Base-by-base conservation (phyloP, 2,329 filamentous ascomycete genomes). In the Ilyonectria mors-panacis region DNA sequence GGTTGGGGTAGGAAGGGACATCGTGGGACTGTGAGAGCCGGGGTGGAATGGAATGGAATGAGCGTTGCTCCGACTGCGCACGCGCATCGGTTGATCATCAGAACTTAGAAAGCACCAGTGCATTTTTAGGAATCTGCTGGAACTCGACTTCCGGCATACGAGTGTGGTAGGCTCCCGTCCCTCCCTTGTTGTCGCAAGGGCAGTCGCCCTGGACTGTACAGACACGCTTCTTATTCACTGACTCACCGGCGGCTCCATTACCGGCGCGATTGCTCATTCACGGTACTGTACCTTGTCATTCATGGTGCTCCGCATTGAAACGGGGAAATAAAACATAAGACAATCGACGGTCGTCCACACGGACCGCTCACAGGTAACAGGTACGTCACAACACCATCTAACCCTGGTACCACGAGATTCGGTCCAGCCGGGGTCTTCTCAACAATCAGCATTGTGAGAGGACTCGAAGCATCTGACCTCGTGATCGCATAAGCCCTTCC, bases 41-140 rank as follows among this genome's bases (percentile, higher is more conserved):
- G 53, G 33, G 53, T 59, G 62, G 63, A 61, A 61, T 66, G 63
- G 44, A 39, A 59, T 59, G 39, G 48, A 65, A 55, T 45, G 48
- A 37, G 53, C 39, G 42, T 37, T 42, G 58, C 63, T 62, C 63
- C 58, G 58, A 39, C 53, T 53, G 39, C 58, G 63, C 63, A 66
- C 19, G 37, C 47, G 53, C 63, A 66, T 66, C 58, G 58, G 37
- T 62, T 62, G 58, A 39, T 54, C 28, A 51, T 51, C 21, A 33
- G 13, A 28, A 28, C 15, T 47, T 21, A 28, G 37, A 37, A 42
- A 50, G 44, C 54, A 44, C 23, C 37, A 28, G 33, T 42, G 15
- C 6, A 15, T 17, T 42, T 51, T 28, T 42, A 42, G 51, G 45
- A 53, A 33, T 47, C 35, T 54, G 23, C 45, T 39, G 44, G 51